Conservation (phyloP, 2,329 filamentous ascomycete genomes). For the Calonectria honghensis region DNA sequence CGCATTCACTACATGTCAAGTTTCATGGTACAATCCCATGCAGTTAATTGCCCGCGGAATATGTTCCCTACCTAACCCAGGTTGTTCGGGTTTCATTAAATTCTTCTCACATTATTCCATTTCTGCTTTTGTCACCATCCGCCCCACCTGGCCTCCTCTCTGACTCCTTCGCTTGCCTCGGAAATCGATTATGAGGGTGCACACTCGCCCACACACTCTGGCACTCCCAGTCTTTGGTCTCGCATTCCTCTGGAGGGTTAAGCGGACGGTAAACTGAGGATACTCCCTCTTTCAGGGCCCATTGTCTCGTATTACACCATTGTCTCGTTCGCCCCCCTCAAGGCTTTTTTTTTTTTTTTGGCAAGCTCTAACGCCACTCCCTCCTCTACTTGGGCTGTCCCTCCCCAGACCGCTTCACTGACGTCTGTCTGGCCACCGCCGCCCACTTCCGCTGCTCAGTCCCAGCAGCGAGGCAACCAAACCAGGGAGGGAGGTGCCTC, state of each 20-base stretch:
- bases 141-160: constrained; percentile 19
- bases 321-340: constrained; percentile 25
- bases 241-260: constrained; percentile 18
- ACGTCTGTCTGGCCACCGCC: constrained; percentile 26
- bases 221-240: constrained; percentile 5
- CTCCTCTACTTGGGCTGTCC: not conserved
- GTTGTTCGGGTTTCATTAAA: constrained; percentile 11
- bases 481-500: constrained; percentile 18
- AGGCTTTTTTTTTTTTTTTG: constrained; percentile 22
- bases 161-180: constrained; percentile 26
- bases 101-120: constrained; percentile 22
- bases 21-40: constrained; percentile 19
- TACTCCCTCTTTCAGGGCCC: constrained; percentile 19
- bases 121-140: constrained; percentile 11
- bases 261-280: not conserved
- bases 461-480: constrained; percentile 29
- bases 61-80: constrained; percentile 10
- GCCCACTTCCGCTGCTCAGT: constrained; percentile 27
- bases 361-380: constrained; percentile 32
- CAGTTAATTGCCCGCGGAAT: constrained; percentile 21
- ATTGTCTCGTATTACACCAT: constrained; percentile 18
- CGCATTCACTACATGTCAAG: constrained; percentile 18
- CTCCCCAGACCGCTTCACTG: constrained; percentile 40
- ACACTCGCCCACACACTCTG: not conserved
- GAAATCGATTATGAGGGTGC: constrained; percentile 24